Evolutionary conservation across 2,329 filamentous ascomycete species (phyloP).

Genomic region (Trichoderma citrinoviride): DNA sequence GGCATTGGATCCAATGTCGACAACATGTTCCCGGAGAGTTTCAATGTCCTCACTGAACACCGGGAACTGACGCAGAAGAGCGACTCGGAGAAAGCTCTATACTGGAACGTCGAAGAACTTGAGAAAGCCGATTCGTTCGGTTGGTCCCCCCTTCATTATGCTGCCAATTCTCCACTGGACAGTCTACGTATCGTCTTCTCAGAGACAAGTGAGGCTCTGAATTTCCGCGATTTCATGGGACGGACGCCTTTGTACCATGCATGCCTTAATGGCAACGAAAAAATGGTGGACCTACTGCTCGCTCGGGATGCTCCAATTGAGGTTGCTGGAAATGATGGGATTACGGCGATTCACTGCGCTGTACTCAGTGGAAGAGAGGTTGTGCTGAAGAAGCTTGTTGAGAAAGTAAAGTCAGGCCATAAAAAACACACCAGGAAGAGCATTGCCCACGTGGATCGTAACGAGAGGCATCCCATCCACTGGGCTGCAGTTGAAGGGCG

Average conservation of each 20-base stretch:
- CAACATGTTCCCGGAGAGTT: background rate
- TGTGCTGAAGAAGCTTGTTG: background rate
- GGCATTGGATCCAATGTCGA: background rate
- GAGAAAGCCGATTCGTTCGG: background rate
- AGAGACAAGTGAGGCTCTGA: background rate
- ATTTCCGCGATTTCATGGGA: background rate
- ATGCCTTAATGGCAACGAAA: background rate
- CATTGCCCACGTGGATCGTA: background rate
- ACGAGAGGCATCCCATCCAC: slow-evolving; percentile 6
- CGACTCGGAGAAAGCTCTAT: too few relatives aligned
- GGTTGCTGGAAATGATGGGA: background rate
- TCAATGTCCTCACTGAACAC: background rate
- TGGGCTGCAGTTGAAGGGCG: slow-evolving; percentile 7
- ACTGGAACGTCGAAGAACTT: background rate
- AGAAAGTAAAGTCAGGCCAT: background rate
- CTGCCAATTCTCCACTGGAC: background rate
- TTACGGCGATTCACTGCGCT: slow-evolving; percentile 13
- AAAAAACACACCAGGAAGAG: background rate
- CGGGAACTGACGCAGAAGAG: background rate
- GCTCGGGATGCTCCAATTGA: background rate
- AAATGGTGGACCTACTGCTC: background rate
- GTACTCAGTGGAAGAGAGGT: background rate
- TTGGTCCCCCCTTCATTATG: slow-evolving; percentile 17
- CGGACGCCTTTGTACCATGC: slow-evolving; percentile 16
- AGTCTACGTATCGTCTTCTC: background rate